Conservation (phyloP, 257 asterid species). For the Fraxinus pennsylvanica region DNA sequence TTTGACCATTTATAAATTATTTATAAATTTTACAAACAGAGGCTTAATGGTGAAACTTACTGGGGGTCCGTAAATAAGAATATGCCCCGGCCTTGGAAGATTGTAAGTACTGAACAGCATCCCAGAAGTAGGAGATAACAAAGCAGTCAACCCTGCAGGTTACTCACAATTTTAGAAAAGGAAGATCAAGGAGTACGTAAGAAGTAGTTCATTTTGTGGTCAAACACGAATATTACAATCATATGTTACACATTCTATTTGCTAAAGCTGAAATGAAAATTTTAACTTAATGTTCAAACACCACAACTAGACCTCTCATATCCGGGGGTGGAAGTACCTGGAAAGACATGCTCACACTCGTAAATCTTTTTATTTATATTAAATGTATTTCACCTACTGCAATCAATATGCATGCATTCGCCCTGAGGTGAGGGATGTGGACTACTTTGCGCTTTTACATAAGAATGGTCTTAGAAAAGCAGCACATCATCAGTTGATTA, state of each 20-base stretch:
- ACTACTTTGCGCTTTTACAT: not conserved
- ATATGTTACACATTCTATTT: not conserved
- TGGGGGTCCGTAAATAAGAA: constrained; percentile 84
- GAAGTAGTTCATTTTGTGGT: not conserved
- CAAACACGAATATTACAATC: not conserved
- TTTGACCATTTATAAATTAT: too few relatives aligned
- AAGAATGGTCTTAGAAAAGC: not conserved
- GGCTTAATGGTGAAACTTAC: constrained; percentile 47
- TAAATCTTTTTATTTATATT: not conserved
- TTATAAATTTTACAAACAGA: too few relatives aligned
- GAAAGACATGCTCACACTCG: not conserved
- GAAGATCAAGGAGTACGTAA: constrained; percentile 1
- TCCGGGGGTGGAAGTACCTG: not conserved
- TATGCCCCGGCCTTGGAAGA: constrained; percentile 91
- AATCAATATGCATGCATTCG: not conserved
- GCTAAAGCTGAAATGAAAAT: not conserved
- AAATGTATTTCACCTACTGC: not conserved
- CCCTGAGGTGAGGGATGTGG: not conserved
- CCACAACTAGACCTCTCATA: not conserved
- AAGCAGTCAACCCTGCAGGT: constrained; percentile 66
- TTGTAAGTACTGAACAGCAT: constrained; percentile 53
- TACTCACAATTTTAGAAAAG: constrained; percentile 24
- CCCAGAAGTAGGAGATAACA: constrained; percentile 67
- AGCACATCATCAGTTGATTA: not conserved
- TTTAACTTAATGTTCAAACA: not conserved